A percentile compares a stretch with the other conserved stretches of the same genome.
Evolutionary conservation across 73 alveolate species (phyloP).

Genomic region (Uronychia binucleata): DNA sequence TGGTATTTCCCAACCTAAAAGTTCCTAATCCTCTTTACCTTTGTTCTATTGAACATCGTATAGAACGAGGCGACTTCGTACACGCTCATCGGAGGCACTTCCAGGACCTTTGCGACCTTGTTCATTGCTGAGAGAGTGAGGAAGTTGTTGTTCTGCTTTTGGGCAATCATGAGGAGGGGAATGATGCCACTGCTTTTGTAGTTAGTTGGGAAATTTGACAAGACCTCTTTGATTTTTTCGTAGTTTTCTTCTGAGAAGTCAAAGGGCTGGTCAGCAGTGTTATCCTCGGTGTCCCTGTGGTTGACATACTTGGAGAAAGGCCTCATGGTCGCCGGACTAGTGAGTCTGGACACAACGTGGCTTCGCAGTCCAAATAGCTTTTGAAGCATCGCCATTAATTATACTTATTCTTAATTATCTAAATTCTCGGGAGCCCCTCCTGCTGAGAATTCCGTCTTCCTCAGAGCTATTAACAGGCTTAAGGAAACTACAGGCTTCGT

Average conservation of each 20-base stretch:
- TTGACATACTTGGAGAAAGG: constrained; percentile 7
- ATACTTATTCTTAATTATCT: not conserved
- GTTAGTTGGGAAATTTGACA: constrained; percentile 76
- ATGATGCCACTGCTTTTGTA: constrained; percentile 83
- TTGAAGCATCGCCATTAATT: not conserved
- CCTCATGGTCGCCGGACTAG: not conserved
- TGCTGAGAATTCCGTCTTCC: no score
- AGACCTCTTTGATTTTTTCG: constrained; percentile 65
- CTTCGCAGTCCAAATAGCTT: not conserved
- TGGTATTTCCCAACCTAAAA: constrained; percentile 77
- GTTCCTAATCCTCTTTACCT: constrained; percentile 13
- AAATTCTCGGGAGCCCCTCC: no score
- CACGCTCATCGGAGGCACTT: constrained; percentile 85
- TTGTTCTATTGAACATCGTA: constrained; percentile 89
- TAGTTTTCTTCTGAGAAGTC: constrained; percentile 86
- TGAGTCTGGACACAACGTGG: not conserved
- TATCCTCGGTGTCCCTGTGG: constrained; percentile 70
- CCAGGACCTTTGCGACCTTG: constrained; percentile 85
- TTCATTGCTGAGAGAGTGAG: constrained; percentile 89
- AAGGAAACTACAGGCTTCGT: no score
- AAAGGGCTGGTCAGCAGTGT: constrained; percentile 79
- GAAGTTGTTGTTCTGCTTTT: constrained; percentile 81
- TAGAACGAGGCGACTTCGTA: constrained; percentile 90
- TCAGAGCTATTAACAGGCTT: no score
- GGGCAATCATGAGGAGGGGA: constrained; percentile 76